A percentile compares a stretch with the other conserved stretches of the same genome.
Evolutionary conservation across 306 rosid genomes (phyloP).

Genomic region (Cyamopsis tetragonoloba): DNA sequence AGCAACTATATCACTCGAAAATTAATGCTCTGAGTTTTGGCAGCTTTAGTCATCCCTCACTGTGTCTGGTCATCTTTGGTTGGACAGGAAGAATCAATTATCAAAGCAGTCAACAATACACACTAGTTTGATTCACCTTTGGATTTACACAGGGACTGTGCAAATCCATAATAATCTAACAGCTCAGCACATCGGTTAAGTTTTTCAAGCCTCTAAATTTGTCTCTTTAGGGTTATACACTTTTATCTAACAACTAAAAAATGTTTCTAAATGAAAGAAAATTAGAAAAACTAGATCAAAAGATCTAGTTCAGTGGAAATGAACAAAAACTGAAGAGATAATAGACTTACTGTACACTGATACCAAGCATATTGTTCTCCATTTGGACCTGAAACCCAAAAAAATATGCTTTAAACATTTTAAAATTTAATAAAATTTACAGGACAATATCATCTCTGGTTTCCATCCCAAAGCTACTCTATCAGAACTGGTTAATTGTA

Average conservation of each 20-base stretch:
- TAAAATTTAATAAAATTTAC: not conserved
- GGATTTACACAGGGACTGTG: not conserved
- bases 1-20: not conserved
- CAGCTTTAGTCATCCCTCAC: not conserved
- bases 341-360: slow-evolving; percentile 79
- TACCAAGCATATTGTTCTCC: slow-evolving; percentile 97
- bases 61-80: not conserved
- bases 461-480: slow-evolving; percentile 1
- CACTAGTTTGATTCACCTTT: not conserved
- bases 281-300: not conserved
- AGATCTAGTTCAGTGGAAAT: not conserved
- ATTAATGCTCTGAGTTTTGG: not conserved
- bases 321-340: slow-evolving; percentile 10
- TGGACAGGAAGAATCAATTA: not conserved
- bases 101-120: not conserved
- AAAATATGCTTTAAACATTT: not conserved
- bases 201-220: not conserved
- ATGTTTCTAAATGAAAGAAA: not conserved
- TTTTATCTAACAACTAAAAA: not conserved
- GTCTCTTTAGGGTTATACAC: not conserved
- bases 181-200: not conserved
- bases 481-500: not conserved
- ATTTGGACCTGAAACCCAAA: slow-evolving; percentile 80
- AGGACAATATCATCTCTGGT: not conserved
- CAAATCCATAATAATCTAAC: not conserved